Percentiles rank a stretch among this genome's conserved stretches.
Conservation (phyloP, 768 basidiomycete genomes). For the Xerocomellus dryophilus region DNA sequence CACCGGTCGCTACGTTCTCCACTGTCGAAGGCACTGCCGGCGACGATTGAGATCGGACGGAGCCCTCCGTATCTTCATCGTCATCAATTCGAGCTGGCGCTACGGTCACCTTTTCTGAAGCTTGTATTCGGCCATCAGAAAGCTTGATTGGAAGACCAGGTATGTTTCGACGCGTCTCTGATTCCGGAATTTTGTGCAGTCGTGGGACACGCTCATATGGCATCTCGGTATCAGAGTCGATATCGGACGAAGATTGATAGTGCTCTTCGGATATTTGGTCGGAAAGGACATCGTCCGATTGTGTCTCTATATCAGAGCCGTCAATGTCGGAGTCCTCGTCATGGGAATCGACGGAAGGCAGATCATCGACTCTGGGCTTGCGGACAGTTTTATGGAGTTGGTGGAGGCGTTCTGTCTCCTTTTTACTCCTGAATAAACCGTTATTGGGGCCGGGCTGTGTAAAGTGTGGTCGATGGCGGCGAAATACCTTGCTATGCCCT, state of each 20-base stretch:
- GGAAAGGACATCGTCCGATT: constrained; percentile 8
- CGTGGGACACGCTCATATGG: constrained; percentile 67
- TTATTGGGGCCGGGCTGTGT: constrained; percentile 1
- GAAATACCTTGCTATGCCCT: constrained; percentile 75
- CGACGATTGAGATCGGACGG: constrained; percentile 31
- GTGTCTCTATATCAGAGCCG: constrained; percentile 28
- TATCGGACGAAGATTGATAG: constrained; percentile 1
- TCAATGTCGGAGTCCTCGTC: constrained; percentile 54
- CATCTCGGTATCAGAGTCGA: constrained; percentile 65
- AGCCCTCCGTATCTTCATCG: constrained; percentile 36
- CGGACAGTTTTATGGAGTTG: constrained; percentile 58
- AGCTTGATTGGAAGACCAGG: constrained; percentile 84
- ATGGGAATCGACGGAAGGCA: constrained; percentile 69
- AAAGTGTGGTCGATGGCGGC: not conserved
- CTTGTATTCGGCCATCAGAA: constrained; percentile 70
- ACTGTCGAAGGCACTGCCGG: constrained; percentile 32
- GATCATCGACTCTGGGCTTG: constrained; percentile 47
- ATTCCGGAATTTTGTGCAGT: constrained; percentile 44
- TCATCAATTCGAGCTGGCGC: constrained; percentile 20
- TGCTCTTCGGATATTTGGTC: constrained; percentile 13
- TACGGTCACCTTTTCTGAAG: constrained; percentile 41
- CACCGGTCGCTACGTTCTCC: constrained; percentile 79
- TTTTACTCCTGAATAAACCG: constrained; percentile 64
- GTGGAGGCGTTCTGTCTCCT: constrained; percentile 71
- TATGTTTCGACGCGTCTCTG: constrained; percentile 48